These are phyloP conservation scores for Beta corolliflora DNA, from an alignment of 179 eudicot genomes.

Conservation along the genomic window DNA sequence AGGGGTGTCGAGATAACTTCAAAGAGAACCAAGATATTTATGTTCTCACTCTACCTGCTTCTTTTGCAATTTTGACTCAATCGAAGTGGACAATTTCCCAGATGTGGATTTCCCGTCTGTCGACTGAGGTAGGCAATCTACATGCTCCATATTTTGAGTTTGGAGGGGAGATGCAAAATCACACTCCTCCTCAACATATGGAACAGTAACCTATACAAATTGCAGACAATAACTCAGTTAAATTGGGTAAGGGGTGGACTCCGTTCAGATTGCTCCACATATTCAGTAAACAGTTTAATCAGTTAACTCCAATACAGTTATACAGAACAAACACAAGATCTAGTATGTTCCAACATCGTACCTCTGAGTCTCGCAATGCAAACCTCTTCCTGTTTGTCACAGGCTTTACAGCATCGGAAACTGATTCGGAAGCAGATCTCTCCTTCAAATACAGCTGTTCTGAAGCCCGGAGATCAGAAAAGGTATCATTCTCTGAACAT, in stretches of 20 bases:
- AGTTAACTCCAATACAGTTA: not conserved
- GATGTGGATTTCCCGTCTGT: not conserved
- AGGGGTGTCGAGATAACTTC: not conserved
- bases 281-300: not conserved
- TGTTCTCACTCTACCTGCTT: slow-evolving; percentile 4
- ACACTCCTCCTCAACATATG: not conserved
- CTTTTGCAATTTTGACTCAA: not conserved
- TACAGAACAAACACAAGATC: not conserved
- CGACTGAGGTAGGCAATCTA: not conserved
- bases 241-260: not conserved
- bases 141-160: slow-evolving; percentile 2
- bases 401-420: slow-evolving; percentile 12
- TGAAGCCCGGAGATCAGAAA: slow-evolving; percentile 28
- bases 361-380: slow-evolving; percentile 13
- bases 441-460: slow-evolving; percentile 26
- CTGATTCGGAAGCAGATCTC: slow-evolving; percentile 10
- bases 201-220: not conserved
- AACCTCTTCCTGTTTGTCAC: not conserved
- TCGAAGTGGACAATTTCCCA: slow-evolving; percentile 10
- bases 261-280: not conserved
- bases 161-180: slow-evolving; percentile 7
- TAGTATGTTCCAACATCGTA: not conserved
- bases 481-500: not conserved
- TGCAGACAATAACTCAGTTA: not conserved
- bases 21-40: not conserved